A percentile compares a stretch with the other conserved stretches of the same genome.
Conservation (phyloP, 73 alveolate species). For the Stentor coeruleus region DNA sequence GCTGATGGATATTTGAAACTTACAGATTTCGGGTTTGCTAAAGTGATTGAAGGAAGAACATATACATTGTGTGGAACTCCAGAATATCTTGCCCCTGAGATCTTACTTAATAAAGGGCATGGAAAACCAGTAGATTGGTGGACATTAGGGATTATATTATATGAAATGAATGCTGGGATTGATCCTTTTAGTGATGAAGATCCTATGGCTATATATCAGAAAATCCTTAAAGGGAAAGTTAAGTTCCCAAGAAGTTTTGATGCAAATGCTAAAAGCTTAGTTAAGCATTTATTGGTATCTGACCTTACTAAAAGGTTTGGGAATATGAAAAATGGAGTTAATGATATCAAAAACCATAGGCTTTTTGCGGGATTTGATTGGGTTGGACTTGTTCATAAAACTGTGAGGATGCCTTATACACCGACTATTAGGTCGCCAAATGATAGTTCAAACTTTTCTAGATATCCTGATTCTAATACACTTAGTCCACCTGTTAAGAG, state of each 20-base stretch:
- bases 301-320: slow-evolving; percentile 81
- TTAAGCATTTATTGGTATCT: slow-evolving; percentile 74
- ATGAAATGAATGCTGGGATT: slow-evolving; percentile 84
- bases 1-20: slow-evolving; percentile 93
- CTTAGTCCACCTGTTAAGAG: slow-evolving; percentile 67
- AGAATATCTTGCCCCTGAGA: too few species aligned
- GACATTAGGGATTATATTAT: slow-evolving; percentile 86
- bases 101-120: slow-evolving; percentile 67
- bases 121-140: slow-evolving; percentile 99
- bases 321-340: slow-evolving; percentile 71
- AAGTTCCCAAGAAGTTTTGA: slow-evolving; percentile 79
- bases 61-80: too few species aligned
- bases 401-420: slow-evolving; percentile 66
- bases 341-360: slow-evolving; percentile 72
- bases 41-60: slow-evolving; percentile 78
- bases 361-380: slow-evolving; percentile 73
- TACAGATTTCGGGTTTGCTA: slow-evolving; percentile 97
- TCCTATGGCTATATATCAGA: slow-evolving; percentile 92
- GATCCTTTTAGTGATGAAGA: slow-evolving; percentile 93
- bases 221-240: slow-evolving; percentile 78
- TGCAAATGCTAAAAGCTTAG: slow-evolving; percentile 73
- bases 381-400: slow-evolving; percentile 49
- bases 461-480: slow-evolving; percentile 80
- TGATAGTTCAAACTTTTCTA: slow-evolving; percentile 69
- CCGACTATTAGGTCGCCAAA: slow-evolving; percentile 69